Evolutionary conservation across 2,329 filamentous ascomycete species (phyloP).

Genomic region (Diaporthe ampelina): DNA sequence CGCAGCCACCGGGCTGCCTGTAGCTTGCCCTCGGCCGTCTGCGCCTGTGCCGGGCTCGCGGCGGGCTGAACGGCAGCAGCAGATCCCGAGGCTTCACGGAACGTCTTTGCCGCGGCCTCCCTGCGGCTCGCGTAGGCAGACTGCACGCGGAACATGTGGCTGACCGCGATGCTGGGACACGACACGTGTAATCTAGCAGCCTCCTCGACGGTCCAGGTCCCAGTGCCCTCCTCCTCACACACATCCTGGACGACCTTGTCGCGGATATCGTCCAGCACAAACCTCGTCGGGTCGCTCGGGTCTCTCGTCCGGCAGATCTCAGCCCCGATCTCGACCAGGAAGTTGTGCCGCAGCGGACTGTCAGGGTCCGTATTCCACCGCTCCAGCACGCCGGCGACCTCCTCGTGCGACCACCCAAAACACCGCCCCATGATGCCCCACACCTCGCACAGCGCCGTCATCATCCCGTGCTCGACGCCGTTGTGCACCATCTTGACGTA

Average conservation of each 20-base stretch:
- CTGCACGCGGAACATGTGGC: slow-evolving; percentile 74
- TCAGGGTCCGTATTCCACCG: slow-evolving; percentile 66
- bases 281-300: slow-evolving; percentile 51
- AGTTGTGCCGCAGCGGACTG: slow-evolving; percentile 71
- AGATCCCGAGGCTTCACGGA: slow-evolving; percentile 62
- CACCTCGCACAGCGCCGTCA: slow-evolving; percentile 73
- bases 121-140: slow-evolving; percentile 73
- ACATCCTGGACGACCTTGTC: slow-evolving; percentile 81
- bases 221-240: slow-evolving; percentile 76
- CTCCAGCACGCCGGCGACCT: slow-evolving; percentile 71
- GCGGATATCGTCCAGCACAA: slow-evolving; percentile 72
- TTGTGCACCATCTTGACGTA: slow-evolving; percentile 85
- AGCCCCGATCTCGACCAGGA: slow-evolving; percentile 73
- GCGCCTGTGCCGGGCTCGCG: slow-evolving; percentile 40
- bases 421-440: slow-evolving; percentile 74
- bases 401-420: slow-evolving; percentile 70
- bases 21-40: slow-evolving; percentile 57
- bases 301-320: slow-evolving; percentile 70
- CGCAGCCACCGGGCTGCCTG: slow-evolving; percentile 64
- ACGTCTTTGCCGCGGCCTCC: slow-evolving; percentile 63
- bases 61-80: slow-evolving; percentile 44
- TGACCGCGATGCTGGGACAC: slow-evolving; percentile 72
- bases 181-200: slow-evolving; percentile 73
- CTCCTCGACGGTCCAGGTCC: slow-evolving; percentile 75
- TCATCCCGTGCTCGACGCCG: slow-evolving; percentile 81